Conservation (phyloP, 169 alveolate genomes). For the Plasmodium sp. region DNA sequence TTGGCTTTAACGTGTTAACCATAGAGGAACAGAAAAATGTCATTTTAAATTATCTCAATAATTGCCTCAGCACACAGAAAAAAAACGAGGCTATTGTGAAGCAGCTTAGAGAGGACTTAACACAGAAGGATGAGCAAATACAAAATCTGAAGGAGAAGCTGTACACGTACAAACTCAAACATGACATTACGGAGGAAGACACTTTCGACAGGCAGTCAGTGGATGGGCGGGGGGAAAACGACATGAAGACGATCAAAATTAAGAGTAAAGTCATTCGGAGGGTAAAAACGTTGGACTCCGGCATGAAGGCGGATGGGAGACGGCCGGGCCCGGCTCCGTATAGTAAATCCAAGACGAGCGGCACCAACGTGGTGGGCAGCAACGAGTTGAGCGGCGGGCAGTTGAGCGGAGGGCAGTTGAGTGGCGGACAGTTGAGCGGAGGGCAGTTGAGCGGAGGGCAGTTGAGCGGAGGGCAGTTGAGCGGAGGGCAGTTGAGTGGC, state of each 20-base stretch:
- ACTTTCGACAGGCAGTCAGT: not conserved
- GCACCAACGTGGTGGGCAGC: not conserved
- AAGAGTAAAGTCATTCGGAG: slow-evolving; percentile 57
- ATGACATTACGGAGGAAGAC: slow-evolving; percentile 8
- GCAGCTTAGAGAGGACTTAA: slow-evolving; percentile 18
- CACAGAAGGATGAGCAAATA: slow-evolving; percentile 26
- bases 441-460: no score
- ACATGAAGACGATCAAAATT: slow-evolving; percentile 15
- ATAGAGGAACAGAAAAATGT: slow-evolving; percentile 62
- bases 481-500: no score
- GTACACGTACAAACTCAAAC: slow-evolving; percentile 20
- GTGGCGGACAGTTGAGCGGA: not conserved
- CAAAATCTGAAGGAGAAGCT: slow-evolving; percentile 41
- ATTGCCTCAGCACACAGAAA: not conserved
- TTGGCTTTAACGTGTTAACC: slow-evolving; percentile 47
- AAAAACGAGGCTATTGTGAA: slow-evolving; percentile 17
- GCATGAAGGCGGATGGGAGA: not conserved
- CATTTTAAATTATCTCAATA: slow-evolving; percentile 41
- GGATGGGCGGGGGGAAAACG: slow-evolving; percentile 10
- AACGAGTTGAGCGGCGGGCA: not conserved
- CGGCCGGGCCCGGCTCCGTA: not conserved
- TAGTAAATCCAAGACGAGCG: slow-evolving; percentile 16
- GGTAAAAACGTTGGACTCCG: slow-evolving; percentile 22
- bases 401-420: not conserved
- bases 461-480: no score